Percentiles rank a stretch among this genome's conserved stretches.
These are phyloP conservation scores for Zoysia pacifica DNA, from an alignment of 176 grass and related monocot species.

Conservation along the genomic window DNA sequence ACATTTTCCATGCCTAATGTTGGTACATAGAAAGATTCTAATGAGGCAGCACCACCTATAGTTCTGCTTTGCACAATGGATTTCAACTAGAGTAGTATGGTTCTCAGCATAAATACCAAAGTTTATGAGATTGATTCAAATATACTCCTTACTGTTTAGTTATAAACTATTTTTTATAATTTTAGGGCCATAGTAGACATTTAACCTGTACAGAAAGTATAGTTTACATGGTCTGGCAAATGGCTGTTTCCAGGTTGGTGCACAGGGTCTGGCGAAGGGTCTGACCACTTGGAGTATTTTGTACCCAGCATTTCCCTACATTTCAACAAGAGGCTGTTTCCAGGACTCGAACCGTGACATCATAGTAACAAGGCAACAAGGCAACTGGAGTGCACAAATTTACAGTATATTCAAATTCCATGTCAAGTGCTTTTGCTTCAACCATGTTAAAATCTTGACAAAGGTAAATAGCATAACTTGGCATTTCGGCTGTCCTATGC, in stretches of 20 bases:
- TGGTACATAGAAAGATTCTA: constrained; percentile 20
- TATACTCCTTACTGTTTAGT: neutral
- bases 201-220: neutral
- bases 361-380: too few relatives aligned
- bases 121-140: neutral
- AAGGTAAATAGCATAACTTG: neutral
- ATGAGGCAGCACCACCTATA: neutral
- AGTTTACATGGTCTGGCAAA: neutral
- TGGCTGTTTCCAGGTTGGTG: too few relatives aligned
- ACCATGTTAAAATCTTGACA: constrained; percentile 27
- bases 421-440: neutral
- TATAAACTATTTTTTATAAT: neutral
- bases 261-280: too few relatives aligned
- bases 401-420: too few relatives aligned
- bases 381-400: too few relatives aligned
- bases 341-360: too few relatives aligned
- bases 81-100: neutral
- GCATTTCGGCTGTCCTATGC: neutral
- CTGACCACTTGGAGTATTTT: too few relatives aligned
- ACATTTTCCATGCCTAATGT: neutral
- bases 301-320: too few relatives aligned
- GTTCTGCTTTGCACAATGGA: neutral
- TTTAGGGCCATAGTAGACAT: neutral
- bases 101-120: neutral
- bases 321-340: too few relatives aligned